Conservation (phyloP, 2,329 filamentous ascomycete genomes). For the Pyrenophora teres region DNA sequence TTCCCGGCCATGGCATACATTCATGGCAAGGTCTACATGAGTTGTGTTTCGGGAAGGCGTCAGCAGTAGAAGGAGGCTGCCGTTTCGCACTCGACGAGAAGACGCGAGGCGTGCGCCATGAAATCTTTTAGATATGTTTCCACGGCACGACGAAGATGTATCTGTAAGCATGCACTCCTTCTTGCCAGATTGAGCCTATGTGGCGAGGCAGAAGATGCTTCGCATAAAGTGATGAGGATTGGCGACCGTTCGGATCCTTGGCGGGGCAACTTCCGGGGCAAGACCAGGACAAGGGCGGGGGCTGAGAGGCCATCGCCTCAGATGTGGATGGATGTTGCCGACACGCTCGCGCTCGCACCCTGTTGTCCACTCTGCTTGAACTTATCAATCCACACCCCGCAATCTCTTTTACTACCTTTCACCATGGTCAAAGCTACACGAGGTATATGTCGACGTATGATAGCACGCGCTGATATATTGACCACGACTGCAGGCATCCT, state of each 20-base stretch:
- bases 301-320: conserved; percentile 25
- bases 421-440: conserved; percentile 63
- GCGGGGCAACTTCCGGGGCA: neutral
- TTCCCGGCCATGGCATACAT: neutral
- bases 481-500: conserved; percentile 62
- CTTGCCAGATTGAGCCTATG: no score
- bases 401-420: conserved; percentile 9
- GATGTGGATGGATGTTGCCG: neutral
- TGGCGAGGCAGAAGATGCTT: no score
- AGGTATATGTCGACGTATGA: conserved; percentile 47
- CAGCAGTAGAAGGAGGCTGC: neutral
- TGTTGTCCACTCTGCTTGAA: conserved; percentile 25
- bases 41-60: neutral
- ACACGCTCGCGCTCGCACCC: conserved; percentile 22
- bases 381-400: conserved; percentile 10
- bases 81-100: neutral
- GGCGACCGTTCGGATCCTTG: conserved; percentile 8
- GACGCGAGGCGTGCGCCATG: neutral
- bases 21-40: neutral
- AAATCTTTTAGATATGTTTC: neutral
- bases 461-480: neutral
- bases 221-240: no score
- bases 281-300: neutral
- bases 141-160: no score
- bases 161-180: no score